Evolutionary conservation across 441 rosid species (phyloP).

Genomic region (Brassica hybrid): DNA sequence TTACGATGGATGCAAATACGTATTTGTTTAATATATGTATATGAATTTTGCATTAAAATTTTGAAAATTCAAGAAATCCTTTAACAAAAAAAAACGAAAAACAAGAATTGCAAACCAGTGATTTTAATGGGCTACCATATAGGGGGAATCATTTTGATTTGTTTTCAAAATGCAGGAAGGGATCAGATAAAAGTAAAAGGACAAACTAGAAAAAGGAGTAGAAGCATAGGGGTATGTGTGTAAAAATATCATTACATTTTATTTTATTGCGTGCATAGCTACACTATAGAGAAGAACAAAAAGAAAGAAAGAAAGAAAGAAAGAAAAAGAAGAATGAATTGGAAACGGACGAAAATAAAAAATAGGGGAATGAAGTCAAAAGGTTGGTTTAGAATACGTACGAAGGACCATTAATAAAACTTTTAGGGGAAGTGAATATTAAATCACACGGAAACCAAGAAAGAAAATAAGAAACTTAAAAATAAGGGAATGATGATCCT

Average conservation of each 20-base stretch:
- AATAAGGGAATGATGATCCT: conserved; percentile 34
- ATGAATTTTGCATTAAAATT: not conserved
- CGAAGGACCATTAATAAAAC: conserved; percentile 29
- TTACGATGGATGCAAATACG: not conserved
- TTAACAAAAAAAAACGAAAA: not conserved
- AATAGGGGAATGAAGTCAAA: conserved; percentile 29
- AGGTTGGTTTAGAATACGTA: conserved; percentile 34
- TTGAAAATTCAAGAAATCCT: conserved; percentile 6
- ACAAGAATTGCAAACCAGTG: conserved; percentile 15
- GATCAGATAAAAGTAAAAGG: conserved; percentile 32
- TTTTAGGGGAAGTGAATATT: conserved; percentile 26
- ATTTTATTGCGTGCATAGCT: conserved; percentile 6
- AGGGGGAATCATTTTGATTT: conserved; percentile 39
- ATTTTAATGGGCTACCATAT: conserved; percentile 26
- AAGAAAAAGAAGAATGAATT: not conserved
- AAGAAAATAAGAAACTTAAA: not conserved
- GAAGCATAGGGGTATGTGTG: conserved; percentile 40
- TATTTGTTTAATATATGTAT: not conserved
- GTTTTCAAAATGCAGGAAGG: conserved; percentile 26
- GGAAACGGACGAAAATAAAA: conserved; percentile 18
- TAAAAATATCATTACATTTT: conserved; percentile 25
- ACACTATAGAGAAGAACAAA: not conserved
- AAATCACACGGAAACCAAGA: conserved; percentile 25
- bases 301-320: not conserved
- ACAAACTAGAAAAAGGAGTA: conserved; percentile 38